Evolutionary conservation across 371 early-diverging fungal genomes (phyloP).

Genomic region (Apophysomyces ossiformis): DNA sequence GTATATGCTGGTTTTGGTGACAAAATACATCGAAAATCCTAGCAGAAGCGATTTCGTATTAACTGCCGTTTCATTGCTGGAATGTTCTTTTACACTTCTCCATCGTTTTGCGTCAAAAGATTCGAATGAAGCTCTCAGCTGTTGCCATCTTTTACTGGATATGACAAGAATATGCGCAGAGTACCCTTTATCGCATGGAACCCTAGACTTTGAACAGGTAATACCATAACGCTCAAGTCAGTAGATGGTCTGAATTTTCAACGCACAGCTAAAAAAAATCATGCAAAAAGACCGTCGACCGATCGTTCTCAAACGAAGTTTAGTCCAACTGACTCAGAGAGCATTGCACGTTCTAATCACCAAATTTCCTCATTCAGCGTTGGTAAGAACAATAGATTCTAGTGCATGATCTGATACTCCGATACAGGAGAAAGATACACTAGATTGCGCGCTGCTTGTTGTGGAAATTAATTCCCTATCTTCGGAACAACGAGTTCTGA

Average conservation of each 20-base stretch:
- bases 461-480: conserved; percentile 32
- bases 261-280: not conserved
- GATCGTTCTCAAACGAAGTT: not conserved
- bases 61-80: conserved; percentile 16
- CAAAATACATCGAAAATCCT: not conserved
- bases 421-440: conserved; percentile 12
- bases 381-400: not conserved
- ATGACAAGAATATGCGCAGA: not conserved
- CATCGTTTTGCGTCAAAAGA: conserved; percentile 9
- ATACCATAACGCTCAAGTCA: not conserved
- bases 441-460: conserved; percentile 35
- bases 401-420: not conserved
- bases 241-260: not conserved
- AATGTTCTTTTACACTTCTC: conserved; percentile 14
- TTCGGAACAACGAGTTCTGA: conserved; percentile 54
- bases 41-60: conserved; percentile 4
- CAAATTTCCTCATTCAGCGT: not conserved
- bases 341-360: not conserved
- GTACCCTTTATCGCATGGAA: not conserved
- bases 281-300: conserved; percentile 5
- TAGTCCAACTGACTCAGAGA: conserved; percentile 2
- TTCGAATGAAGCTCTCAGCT: conserved; percentile 3
- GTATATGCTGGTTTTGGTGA: conserved; percentile 4
- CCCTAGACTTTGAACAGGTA: not conserved
- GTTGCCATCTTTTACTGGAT: conserved; percentile 1